Conservation (phyloP, 371 early-diverging fungal genomes). For the Saksenaea oblongispora region DNA sequence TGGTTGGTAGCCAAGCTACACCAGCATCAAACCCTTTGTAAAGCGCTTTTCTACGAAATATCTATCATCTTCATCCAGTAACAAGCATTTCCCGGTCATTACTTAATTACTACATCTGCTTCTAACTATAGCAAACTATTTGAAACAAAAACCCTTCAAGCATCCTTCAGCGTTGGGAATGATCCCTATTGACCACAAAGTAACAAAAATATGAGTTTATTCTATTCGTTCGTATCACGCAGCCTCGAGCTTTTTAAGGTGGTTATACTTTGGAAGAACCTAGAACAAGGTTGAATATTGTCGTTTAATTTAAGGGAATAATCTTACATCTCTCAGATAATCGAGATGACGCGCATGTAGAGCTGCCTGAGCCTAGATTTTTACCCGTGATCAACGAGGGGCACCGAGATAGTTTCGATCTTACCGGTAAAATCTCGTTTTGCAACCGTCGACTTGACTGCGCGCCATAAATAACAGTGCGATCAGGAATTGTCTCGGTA, state of each 20-base stretch:
- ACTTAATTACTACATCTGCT: neutral
- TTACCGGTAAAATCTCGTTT: constrained; percentile 33
- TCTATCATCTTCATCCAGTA: neutral
- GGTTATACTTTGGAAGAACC: constrained; percentile 67
- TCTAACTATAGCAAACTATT: too few species aligned
- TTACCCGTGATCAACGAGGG: neutral
- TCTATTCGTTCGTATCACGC: neutral
- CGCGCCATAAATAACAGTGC: constrained; percentile 71
- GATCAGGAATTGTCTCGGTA: constrained; percentile 62
- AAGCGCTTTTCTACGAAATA: neutral
- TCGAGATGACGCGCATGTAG: constrained; percentile 76
- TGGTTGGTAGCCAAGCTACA: neutral
- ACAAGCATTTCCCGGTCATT: neutral
- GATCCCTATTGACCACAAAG: too few species aligned
- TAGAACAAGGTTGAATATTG: too few species aligned
- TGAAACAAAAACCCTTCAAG: too few species aligned
- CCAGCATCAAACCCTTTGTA: neutral
- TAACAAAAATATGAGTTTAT: neutral
- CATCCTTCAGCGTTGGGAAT: too few species aligned
- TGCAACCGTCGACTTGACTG: constrained; percentile 61
- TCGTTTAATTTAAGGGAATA: neutral
- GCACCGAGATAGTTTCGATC: neutral
- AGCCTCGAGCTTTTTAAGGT: constrained; percentile 47
- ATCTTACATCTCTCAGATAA: constrained; percentile 62
- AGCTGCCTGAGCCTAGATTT: constrained; percentile 47